These are phyloP conservation scores for Fusarium sp. DNA, from an alignment of 2,329 filamentous ascomycete species.

Conservation along the genomic window DNA sequence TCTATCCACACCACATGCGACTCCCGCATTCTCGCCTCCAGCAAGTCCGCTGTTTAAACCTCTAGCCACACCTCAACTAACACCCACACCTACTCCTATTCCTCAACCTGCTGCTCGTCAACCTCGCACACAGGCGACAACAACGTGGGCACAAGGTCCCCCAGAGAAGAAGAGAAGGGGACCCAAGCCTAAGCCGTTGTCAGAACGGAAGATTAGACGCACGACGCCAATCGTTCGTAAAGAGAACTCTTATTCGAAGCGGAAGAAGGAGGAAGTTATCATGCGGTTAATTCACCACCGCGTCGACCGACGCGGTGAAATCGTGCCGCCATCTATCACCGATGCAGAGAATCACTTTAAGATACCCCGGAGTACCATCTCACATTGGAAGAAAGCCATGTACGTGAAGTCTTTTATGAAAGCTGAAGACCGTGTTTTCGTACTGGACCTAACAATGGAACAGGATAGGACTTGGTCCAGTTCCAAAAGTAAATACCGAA, in stretches of 20 bases:
- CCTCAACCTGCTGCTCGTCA: not conserved
- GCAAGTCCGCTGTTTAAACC: not conserved
- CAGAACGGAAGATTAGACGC: constrained; percentile 14
- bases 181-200: constrained; percentile 26
- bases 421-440: not conserved
- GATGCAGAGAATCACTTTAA: constrained; percentile 28
- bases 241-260: constrained; percentile 27
- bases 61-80: not conserved
- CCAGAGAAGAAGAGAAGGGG: constrained; percentile 20
- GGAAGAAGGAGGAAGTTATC: constrained; percentile 27
- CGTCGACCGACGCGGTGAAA: constrained; percentile 8
- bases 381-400: constrained; percentile 18
- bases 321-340: constrained; percentile 11
- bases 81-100: not conserved
- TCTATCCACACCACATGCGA: constrained; percentile 3
- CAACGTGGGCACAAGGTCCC: constrained; percentile 1
- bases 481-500: constrained; percentile 12
- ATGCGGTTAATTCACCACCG: constrained; percentile 21
- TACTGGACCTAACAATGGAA: not conserved
- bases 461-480: constrained; percentile 19
- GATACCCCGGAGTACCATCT: constrained; percentile 31
- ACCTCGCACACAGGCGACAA: not conserved
- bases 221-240: constrained; percentile 25
- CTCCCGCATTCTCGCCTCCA: not conserved
- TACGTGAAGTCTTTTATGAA: not conserved